Evolutionary conservation across 805 yeast genomes (phyloP).

Genomic region (Yarrowia deformans): DNA sequence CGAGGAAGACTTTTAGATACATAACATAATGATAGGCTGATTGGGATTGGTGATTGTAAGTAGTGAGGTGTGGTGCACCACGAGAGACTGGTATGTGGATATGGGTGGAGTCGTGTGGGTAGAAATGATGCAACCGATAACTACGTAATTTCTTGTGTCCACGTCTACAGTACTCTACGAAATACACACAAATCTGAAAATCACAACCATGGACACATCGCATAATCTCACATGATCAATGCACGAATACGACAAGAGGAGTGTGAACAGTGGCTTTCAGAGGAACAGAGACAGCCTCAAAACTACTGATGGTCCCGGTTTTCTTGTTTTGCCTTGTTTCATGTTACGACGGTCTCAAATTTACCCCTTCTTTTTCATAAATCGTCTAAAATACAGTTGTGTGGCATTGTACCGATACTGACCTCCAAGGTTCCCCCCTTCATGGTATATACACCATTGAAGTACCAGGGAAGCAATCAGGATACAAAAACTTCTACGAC

Average conservation of each 20-base stretch:
- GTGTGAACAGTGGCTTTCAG: neutral
- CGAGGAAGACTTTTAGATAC: slow-evolving; percentile 48
- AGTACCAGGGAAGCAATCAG: neutral
- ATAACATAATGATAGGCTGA: slow-evolving; percentile 10
- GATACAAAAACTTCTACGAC: neutral
- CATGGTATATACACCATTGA: neutral
- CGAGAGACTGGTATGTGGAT: too few relatives aligned
- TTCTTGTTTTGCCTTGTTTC: neutral
- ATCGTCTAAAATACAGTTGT: slow-evolving; percentile 11
- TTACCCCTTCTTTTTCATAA: neutral
- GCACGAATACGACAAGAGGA: neutral
- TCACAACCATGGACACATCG: neutral
- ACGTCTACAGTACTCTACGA: too few relatives aligned
- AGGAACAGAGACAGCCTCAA: neutral
- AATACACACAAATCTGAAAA: too few relatives aligned
- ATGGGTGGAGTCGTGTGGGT: too few relatives aligned
- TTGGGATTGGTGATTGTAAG: neutral
- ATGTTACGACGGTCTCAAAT: neutral
- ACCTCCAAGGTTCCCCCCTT: slow-evolving; percentile 11
- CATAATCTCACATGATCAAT: neutral
- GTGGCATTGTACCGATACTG: neutral
- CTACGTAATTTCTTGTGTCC: too few relatives aligned
- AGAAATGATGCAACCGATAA: too few relatives aligned
- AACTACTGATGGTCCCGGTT: too few relatives aligned
- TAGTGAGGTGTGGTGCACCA: neutral